Percentiles rank a stretch among this genome's conserved stretches.
phyloP scores from a whole-genome alignment of 2,329 filamentous ascomycete species.

The Dichotomopilus funicola region DNA sequence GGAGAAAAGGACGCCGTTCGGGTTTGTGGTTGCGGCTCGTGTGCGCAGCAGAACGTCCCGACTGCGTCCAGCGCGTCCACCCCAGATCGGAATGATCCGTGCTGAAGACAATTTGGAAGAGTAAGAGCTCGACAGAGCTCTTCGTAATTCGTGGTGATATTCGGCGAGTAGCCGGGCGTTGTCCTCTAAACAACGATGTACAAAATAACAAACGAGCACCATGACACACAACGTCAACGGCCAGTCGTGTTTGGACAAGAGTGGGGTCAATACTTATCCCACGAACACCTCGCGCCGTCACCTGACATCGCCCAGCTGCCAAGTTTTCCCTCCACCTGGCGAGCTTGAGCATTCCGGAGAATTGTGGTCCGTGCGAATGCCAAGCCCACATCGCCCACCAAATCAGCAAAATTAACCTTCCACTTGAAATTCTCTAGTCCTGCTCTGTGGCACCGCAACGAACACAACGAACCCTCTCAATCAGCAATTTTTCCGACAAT shows the following conservation, averaged over 20 bases:
- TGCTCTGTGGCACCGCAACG: slow-evolving; percentile 25
- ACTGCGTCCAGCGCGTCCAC: slow-evolving; percentile 29
- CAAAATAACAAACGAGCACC: slow-evolving; percentile 7
- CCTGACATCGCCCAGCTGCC: slow-evolving; percentile 25
- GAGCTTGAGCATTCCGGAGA: neutral
- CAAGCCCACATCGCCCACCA: slow-evolving; percentile 24
- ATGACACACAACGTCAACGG: neutral
- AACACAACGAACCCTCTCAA: slow-evolving; percentile 25
- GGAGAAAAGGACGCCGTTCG: slow-evolving; percentile 27
- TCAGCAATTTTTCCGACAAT: slow-evolving; percentile 32
- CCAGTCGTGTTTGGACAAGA: neutral
- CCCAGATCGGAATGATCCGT: neutral
- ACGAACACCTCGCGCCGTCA: slow-evolving; percentile 24
- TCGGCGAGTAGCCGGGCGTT: neutral
- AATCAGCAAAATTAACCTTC: slow-evolving; percentile 22
- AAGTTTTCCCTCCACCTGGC: neutral
- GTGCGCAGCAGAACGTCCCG: slow-evolving; percentile 25
- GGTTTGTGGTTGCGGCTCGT: slow-evolving; percentile 26
- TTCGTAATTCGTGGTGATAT: neutral
- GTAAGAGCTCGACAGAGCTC: neutral
- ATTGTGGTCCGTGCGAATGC: slow-evolving; percentile 15
- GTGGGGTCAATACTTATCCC: slow-evolving; percentile 1
- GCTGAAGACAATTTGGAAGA: slow-evolving; percentile 9
- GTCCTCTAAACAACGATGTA: neutral
- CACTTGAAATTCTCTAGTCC: slow-evolving; percentile 26